Evolutionary conservation across 371 early-diverging fungal species (phyloP).

Genomic region (Syncephalis fuscata): DNA sequence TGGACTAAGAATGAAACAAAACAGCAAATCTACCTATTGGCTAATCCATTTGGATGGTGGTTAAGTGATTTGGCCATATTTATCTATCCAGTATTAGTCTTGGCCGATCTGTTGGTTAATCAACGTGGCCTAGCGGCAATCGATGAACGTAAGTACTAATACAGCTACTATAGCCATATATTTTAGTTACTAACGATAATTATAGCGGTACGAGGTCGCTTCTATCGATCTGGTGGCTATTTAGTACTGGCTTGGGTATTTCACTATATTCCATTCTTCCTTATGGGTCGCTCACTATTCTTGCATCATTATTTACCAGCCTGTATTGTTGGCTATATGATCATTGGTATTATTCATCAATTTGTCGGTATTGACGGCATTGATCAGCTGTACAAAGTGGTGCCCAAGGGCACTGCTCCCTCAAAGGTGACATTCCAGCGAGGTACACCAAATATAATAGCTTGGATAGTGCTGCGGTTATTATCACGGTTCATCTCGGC

Average conservation of each 20-base stretch:
- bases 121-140: slow-evolving; percentile 55
- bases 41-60: slow-evolving; percentile 95
- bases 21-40: slow-evolving; percentile 90
- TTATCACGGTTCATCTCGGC: slow-evolving; percentile 23
- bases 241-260: slow-evolving; percentile 69
- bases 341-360: slow-evolving; percentile 45
- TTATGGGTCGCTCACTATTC: slow-evolving; percentile 90
- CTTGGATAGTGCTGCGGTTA: slow-evolving; percentile 20
- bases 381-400: neutral
- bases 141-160: slow-evolving; percentile 8
- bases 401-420: neutral
- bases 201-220: slow-evolving; percentile 33
- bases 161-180: neutral
- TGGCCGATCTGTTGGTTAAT: slow-evolving; percentile 44
- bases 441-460: slow-evolving; percentile 5
- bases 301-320: slow-evolving; percentile 96
- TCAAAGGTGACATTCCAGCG: neutral
- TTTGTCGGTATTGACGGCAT: slow-evolving; percentile 27
- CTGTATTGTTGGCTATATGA: slow-evolving; percentile 59
- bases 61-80: slow-evolving; percentile 30
- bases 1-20: slow-evolving; percentile 59
- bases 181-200: neutral
- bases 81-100: slow-evolving; percentile 28
- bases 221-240: slow-evolving; percentile 56
- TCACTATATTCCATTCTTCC: slow-evolving; percentile 93